Evolutionary conservation across 306 rosid species (phyloP).

Genomic region (Quillaja saponaria): DNA sequence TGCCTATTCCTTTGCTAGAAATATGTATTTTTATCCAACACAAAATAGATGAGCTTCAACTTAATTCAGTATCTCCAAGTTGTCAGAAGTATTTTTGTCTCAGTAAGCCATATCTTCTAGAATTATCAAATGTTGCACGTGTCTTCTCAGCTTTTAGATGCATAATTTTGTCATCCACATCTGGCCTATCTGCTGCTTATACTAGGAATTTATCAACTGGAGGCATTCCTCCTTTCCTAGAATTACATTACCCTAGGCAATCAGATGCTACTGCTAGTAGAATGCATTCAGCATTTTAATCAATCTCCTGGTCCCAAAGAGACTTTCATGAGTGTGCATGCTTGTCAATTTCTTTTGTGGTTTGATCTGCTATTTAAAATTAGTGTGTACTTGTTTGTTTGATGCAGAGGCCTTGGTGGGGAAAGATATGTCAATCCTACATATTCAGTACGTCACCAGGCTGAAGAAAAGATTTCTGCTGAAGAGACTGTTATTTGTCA

Average conservation of each 20-base stretch:
- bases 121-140: too few relatives aligned
- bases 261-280: constrained; percentile 13
- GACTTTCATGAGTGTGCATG: background rate
- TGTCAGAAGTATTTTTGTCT: too few relatives aligned
- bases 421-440: constrained; percentile 45
- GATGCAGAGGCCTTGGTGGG: constrained; percentile 53
- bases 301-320: background rate
- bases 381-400: constrained; percentile 35
- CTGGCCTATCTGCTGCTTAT: too few relatives aligned
- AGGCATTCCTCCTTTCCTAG: constrained; percentile 17
- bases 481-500: constrained; percentile 80
- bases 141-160: too few relatives aligned
- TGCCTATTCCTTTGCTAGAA: too few relatives aligned
- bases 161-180: too few relatives aligned
- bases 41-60: too few relatives aligned
- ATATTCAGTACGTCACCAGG: constrained; percentile 44
- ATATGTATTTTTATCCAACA: too few relatives aligned
- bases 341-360: too few relatives aligned
- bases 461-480: constrained; percentile 58
- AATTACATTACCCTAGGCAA: constrained; percentile 8
- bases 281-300: constrained; percentile 9
- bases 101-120: too few relatives aligned
- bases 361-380: constrained; percentile 19
- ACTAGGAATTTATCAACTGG: constrained; percentile 2
- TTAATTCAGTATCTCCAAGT: too few relatives aligned